Base-by-base conservation (phyloP, 192 early-diverging fungal species). In the Coemansia sp. region DNA sequence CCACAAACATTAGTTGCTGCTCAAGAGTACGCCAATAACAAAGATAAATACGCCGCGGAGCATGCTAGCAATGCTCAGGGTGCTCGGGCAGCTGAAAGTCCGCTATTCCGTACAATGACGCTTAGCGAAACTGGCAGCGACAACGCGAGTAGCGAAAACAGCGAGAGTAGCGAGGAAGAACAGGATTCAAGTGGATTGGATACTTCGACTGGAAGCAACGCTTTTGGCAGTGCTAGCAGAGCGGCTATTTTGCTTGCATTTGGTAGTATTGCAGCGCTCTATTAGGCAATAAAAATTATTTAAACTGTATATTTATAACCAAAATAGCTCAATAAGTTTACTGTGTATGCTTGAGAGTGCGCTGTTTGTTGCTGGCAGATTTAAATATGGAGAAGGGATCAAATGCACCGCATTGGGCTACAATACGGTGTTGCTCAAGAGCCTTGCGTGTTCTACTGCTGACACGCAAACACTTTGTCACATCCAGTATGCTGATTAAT, bases 401-500 rank as follows among this genome's bases (percentile, higher is more conserved):
- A 28, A 65, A 57, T 35, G 58, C 48, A 49, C 61, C 61, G 33
- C 66, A 69, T 2, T 48, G 39, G 2, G 47, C 46, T 2, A 53
- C 50, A 13, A 76, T 58, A 14, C 44, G 43, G 1, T 46, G 45
- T 8, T 55, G 38, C 26, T 59, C 61, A 23, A 76, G 36, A 0
- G 15, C 26, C 20, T 38, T 48, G 2, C 72, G 57, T 16, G 50
- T 49, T 12, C 53, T 45, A 20, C 69, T 67, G 6, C 57, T 66
- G 20, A 80, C 72, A 1, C 68, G 36, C 19, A 70, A 41, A 39
- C 82, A 84, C 21, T 79, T 76, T 15, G 70, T 54, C 1, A 82
- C 65, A 42, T 82, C 80, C 43, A 84, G 56, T 3, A 84, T 65
- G 19, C 65, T 50, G 9, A 84, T 28, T 3, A 20, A 15, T 0